Base-by-base conservation (phyloP, 352 stramenopile species). In the Phytophthora sojae region DNA sequence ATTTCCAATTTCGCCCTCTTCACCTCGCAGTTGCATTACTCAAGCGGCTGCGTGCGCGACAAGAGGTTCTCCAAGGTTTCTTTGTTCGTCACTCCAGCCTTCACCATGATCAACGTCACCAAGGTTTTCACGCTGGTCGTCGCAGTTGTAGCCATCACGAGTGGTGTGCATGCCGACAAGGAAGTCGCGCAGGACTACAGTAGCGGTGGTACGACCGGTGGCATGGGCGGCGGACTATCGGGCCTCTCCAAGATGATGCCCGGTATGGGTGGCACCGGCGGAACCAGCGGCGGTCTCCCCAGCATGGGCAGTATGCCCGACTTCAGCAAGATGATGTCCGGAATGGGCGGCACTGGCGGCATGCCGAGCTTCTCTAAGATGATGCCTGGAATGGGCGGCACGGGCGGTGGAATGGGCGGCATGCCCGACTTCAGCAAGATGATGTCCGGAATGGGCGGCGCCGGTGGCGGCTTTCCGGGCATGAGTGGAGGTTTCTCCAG, bases 271-370 rank as follows among this genome's bases (percentile, higher is more conserved):
- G 44, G 44, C 15, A 25, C 29, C n/a, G 15, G 25, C 21, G 21
- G 21, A 21, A 21, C 21, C 21, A 21, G 21, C 21, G 21, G 21
- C 21, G 21, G 21, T 21, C 21, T 21, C 21, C 21, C 21, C 21
- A 21, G 21, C 15, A 19, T n/a, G 17, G 53, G 30, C 7, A 30
- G 53, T 59, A 9, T 61, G 5, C 19, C 52, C 6, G 23, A n/a
- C 19, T 32, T 58, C 29, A 47, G 15, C 29, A 58, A 59, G 17
- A 59, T 59, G 53, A 59, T 59, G 49, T 11, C 49, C 9, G 49
- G 49, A 19, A 55, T 55, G 19, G 23, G 49, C 12, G 49, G 49
- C 21, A 19, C 21, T 37, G 49, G 49, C 52, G 29, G 50, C 17
- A 44, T 44, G 25, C 15, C 26, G 6, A 25, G 17, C 15, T 44